Percentiles rank a stretch among this genome's conserved stretches.
phyloP scores from a whole-genome alignment of 23 red algal species.

The Agarophyton chilense region DNA sequence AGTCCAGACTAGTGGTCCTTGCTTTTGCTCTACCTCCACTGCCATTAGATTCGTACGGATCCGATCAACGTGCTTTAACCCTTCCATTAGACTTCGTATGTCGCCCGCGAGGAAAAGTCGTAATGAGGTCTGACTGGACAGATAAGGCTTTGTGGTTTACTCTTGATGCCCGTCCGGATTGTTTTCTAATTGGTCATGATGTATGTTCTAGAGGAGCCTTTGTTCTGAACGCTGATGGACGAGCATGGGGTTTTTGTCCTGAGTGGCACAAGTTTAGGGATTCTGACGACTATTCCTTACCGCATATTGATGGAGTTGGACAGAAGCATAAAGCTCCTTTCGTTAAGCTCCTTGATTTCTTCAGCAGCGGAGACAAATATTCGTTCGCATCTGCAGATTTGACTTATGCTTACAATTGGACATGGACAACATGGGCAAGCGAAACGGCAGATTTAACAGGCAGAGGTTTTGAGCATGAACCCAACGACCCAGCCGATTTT shows the following conservation, averaged over 20 bases:
- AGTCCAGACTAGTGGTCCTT: conserved; percentile 32
- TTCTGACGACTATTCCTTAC: conserved; percentile 60
- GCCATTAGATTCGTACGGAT: not conserved
- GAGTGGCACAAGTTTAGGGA: conserved; percentile 66
- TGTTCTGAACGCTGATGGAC: conserved; percentile 45
- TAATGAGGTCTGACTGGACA: conserved; percentile 72
- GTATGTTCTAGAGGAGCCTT: conserved; percentile 60
- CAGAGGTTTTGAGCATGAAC: conserved; percentile 62
- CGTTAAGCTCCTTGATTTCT: conserved; percentile 45
- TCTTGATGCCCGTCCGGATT: conserved; percentile 66
- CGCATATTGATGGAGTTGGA: conserved; percentile 61
- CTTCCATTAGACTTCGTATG: conserved; percentile 46
- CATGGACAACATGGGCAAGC: conserved; percentile 76
- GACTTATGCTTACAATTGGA: conserved; percentile 70
- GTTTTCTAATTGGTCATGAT: conserved; percentile 78
- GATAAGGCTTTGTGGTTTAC: conserved; percentile 60
- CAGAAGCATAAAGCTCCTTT: conserved; percentile 71
- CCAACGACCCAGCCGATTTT: conserved; percentile 63
- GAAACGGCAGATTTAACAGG: conserved; percentile 26
- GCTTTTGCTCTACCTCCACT: conserved; percentile 59
- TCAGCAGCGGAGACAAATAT: not conserved
- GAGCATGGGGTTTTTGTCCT: conserved; percentile 60
- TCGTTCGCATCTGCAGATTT: conserved; percentile 67
- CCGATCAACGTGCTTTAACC: not conserved
- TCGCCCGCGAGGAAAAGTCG: conserved; percentile 60